Conservation (phyloP, 257 asterid genomes). For the Solanum rostratum region DNA sequence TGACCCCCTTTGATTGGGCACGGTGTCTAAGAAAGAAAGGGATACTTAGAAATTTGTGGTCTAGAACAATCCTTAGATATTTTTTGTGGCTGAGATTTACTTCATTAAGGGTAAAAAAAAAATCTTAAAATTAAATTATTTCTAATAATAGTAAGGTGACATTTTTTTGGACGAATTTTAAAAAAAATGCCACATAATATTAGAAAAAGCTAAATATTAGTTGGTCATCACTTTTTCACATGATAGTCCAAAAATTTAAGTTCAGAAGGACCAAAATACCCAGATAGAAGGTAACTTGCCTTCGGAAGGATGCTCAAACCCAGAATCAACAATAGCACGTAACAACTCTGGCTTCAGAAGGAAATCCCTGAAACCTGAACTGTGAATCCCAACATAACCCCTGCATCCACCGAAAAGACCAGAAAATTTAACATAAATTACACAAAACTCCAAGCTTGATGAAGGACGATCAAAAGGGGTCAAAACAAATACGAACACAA, state of each 20-base stretch:
- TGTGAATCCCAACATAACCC: constrained; percentile 39
- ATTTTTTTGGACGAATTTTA: no score
- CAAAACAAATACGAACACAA: not conserved
- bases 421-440: not conserved
- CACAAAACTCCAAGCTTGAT: not conserved
- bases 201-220: not conserved
- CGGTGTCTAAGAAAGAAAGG: no score
- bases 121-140: no score
- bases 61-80: no score
- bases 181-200: no score
- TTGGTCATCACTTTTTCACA: not conserved
- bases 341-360: constrained; percentile 40
- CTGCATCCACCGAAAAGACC: constrained; percentile 4
- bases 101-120: no score
- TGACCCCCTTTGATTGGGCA: no score
- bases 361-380: constrained; percentile 44
- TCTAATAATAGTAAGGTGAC: no score
- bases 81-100: no score
- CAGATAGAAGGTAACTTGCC: constrained; percentile 18
- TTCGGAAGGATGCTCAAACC: constrained; percentile 48
- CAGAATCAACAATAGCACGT: constrained; percentile 37
- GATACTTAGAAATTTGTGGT: no score
- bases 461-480: not conserved
- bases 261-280: not conserved
- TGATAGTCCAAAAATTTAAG: not conserved